Evolutionary conservation across 345 rosid species (phyloP).

Genomic region (Populus nigra): DNA sequence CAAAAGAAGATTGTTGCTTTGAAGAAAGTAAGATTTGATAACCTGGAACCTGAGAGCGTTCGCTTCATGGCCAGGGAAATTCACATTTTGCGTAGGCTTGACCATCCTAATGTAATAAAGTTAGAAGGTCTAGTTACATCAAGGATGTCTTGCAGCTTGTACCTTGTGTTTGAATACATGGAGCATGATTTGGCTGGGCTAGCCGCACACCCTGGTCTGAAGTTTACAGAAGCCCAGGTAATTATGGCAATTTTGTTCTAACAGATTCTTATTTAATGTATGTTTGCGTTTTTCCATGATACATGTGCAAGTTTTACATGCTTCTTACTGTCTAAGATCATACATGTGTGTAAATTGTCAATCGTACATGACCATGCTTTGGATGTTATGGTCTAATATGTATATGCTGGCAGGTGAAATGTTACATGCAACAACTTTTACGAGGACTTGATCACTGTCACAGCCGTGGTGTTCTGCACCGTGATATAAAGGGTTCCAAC

Average conservation of each 20-base stretch:
- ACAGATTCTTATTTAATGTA: neutral
- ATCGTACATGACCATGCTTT: neutral
- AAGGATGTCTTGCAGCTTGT: constrained; percentile 98
- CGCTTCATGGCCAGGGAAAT: constrained; percentile 98
- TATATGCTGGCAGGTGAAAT: constrained; percentile 66
- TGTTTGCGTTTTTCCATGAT: neutral
- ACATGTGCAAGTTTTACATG: neutral
- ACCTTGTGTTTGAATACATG: constrained; percentile 98
- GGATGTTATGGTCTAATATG: neutral
- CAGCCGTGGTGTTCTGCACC: constrained; percentile 85
- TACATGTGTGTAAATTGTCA: neutral
- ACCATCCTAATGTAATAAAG: constrained; percentile 91
- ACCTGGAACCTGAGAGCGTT: constrained; percentile 91
- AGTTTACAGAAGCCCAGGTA: constrained; percentile 93
- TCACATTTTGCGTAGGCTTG: constrained; percentile 86
- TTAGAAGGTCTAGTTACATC: constrained; percentile 97
- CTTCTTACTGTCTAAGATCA: neutral
- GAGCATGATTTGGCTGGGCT: constrained; percentile 98
- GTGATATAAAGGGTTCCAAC: constrained; percentile 97
- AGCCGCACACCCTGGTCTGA: constrained; percentile 83
- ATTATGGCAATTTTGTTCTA: neutral
- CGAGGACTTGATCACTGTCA: constrained; percentile 94
- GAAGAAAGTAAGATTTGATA: constrained; percentile 96
- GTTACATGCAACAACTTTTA: constrained; percentile 88
- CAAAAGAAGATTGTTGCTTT: constrained; percentile 90